A percentile compares a stretch with the other conserved stretches of the same genome.
Evolutionary conservation across 1,284 basidiomycete genomes (phyloP).

Genomic region (Rhodofomes roseus): DNA sequence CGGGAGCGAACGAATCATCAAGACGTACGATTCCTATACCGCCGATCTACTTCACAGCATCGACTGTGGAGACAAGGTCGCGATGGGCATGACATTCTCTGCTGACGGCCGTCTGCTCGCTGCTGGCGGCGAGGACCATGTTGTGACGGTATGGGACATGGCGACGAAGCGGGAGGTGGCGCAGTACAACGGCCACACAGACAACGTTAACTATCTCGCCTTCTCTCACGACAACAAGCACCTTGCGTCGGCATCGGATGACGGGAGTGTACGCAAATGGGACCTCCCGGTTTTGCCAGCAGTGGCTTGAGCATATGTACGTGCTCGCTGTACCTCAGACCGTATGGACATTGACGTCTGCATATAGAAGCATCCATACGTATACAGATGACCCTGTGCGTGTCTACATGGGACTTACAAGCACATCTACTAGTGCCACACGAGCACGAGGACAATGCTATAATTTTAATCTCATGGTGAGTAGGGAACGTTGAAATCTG

Average conservation of each 20-base stretch:
- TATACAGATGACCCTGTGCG: no score
- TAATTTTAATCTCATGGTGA: no score
- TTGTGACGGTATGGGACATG: slow-evolving; percentile 8
- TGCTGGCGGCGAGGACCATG: slow-evolving; percentile 8
- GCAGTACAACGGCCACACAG: slow-evolving; percentile 14
- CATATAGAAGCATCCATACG: no score
- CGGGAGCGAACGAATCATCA: slow-evolving; percentile 6
- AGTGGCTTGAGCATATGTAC: not conserved
- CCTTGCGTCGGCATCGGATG: slow-evolving; percentile 8
- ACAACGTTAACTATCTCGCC: not conserved
- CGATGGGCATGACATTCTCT: slow-evolving; percentile 7
- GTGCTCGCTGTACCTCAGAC: not conserved
- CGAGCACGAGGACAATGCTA: no score
- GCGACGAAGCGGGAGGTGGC: not conserved
- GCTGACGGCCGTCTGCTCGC: slow-evolving; percentile 3
- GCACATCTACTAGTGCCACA: no score
- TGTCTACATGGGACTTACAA: no score
- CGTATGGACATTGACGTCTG: not conserved
- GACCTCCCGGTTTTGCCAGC: not conserved
- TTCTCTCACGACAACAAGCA: slow-evolving; percentile 7
- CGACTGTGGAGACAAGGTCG: not conserved
- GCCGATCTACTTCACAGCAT: not conserved
- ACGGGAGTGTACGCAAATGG: slow-evolving; percentile 11
- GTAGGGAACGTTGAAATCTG: no score
- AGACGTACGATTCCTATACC: slow-evolving; percentile 8